These are phyloP conservation scores for Yarrowia sp. DNA, from an alignment of 805 yeast species.

Conservation along the genomic window DNA sequence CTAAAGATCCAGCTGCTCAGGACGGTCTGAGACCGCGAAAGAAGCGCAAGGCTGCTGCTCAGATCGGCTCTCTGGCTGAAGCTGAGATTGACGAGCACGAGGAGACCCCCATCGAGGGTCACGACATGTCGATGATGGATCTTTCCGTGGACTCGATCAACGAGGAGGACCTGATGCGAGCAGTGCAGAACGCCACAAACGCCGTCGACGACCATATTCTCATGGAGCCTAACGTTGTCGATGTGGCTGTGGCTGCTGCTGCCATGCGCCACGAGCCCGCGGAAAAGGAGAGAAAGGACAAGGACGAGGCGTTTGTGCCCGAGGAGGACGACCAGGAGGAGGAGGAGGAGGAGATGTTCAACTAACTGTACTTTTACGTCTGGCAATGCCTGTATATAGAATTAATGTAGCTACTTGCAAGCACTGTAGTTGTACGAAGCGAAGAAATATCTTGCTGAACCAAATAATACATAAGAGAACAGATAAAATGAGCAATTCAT, in stretches of 20 bases:
- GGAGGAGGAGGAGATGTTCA: neutral
- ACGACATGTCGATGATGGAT: neutral
- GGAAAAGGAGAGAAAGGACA: neutral
- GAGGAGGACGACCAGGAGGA: neutral
- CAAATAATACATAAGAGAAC: too few species aligned
- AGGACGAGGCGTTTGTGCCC: neutral
- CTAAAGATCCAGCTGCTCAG: slow-evolving; percentile 14
- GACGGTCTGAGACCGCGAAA: slow-evolving; percentile 4
- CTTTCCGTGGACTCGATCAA: neutral
- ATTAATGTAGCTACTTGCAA: too few species aligned
- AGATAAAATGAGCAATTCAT: too few species aligned
- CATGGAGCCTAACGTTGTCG: slow-evolving; percentile 5
- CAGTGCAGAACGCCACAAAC: slow-evolving; percentile 12
- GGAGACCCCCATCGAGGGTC: neutral
- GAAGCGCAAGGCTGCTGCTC: slow-evolving; percentile 5
- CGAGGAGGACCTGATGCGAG: slow-evolving; percentile 18
- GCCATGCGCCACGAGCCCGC: neutral
- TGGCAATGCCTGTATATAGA: neutral
- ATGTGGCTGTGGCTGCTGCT: slow-evolving; percentile 13
- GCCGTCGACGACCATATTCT: neutral
- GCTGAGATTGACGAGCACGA: neutral
- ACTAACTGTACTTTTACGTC: too few species aligned
- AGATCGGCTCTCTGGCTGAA: slow-evolving; percentile 13
- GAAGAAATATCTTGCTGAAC: too few species aligned
- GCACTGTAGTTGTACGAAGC: too few species aligned